Percentiles rank a stretch among this genome's conserved stretches.
phyloP scores from a whole-genome alignment of 129 eudicot species.

The Escallonia herrerae region DNA sequence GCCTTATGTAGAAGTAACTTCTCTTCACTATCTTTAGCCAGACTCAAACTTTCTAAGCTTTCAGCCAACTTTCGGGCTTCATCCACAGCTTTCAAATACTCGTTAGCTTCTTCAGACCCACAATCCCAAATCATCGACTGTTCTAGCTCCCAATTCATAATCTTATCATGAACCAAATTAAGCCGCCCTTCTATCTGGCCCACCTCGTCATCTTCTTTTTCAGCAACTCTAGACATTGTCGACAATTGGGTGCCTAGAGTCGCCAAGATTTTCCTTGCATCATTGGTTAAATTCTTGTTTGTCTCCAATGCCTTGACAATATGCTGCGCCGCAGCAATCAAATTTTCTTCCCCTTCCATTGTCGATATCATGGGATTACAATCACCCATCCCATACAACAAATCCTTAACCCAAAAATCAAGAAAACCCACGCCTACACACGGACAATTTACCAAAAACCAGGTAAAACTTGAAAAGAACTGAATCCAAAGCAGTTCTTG shows the following conservation, averaged over 20 bases:
- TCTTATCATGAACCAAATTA: constrained; percentile 51
- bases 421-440: neutral
- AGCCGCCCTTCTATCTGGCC: constrained; percentile 46
- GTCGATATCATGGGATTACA: constrained; percentile 27
- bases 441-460: neutral
- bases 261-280: constrained; percentile 53
- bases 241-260: constrained; percentile 61
- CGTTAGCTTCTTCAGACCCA: constrained; percentile 67
- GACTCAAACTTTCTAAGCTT: constrained; percentile 42
- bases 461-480: neutral
- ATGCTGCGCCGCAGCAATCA: constrained; percentile 64
- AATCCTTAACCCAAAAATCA: neutral
- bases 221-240: constrained; percentile 24
- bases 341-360: constrained; percentile 59
- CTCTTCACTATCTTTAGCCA: constrained; percentile 32
- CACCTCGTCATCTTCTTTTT: constrained; percentile 23
- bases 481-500: neutral
- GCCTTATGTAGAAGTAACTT: constrained; percentile 35
- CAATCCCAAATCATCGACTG: constrained; percentile 80
- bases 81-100: constrained; percentile 66
- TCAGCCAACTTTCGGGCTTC: constrained; percentile 55
- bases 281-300: constrained; percentile 41
- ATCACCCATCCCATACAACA: constrained; percentile 77
- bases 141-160: constrained; percentile 58
- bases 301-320: constrained; percentile 63